Conservation (phyloP, 2,329 filamentous ascomycete genomes). For the Didymella arachidicola region DNA sequence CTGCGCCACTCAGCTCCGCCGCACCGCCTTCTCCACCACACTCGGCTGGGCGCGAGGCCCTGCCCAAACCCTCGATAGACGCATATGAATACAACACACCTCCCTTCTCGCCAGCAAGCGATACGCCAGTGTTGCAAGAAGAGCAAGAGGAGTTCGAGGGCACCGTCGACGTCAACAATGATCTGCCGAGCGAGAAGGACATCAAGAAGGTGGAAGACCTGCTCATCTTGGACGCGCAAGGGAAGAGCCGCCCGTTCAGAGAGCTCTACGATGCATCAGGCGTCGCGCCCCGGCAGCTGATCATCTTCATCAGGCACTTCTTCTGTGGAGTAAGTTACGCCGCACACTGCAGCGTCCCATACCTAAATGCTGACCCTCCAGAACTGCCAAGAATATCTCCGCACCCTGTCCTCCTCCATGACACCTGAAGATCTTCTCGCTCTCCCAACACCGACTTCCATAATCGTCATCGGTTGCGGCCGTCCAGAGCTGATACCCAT, state of each 20-base stretch:
- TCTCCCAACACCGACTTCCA: slow-evolving; percentile 65
- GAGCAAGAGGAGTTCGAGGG: slow-evolving; percentile 47
- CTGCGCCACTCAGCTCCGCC: slow-evolving; percentile 21
- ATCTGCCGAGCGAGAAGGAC: slow-evolving; percentile 44
- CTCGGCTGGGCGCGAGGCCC: slow-evolving; percentile 28
- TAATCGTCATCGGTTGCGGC: slow-evolving; percentile 77
- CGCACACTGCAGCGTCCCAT: neutral
- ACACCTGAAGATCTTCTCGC: slow-evolving; percentile 53
- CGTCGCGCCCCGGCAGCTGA: slow-evolving; percentile 61
- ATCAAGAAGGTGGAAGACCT: slow-evolving; percentile 42
- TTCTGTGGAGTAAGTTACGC: slow-evolving; percentile 73
- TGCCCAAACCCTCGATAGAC: slow-evolving; percentile 30
- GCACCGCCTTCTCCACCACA: slow-evolving; percentile 37
- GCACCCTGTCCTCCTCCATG: slow-evolving; percentile 66
- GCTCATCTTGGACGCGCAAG: slow-evolving; percentile 47
- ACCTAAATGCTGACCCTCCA: slow-evolving; percentile 44
- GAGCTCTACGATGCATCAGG: slow-evolving; percentile 47
- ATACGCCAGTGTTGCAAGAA: slow-evolving; percentile 42
- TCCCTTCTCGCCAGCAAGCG: slow-evolving; percentile 45
- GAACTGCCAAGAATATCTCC: slow-evolving; percentile 80
- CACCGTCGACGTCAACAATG: slow-evolving; percentile 48
- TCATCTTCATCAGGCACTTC: slow-evolving; percentile 81
- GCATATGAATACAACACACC: slow-evolving; percentile 31
- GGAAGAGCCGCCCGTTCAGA: slow-evolving; percentile 48
- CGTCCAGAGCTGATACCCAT: slow-evolving; percentile 71